Evolutionary conservation across 148 eudicot species (phyloP), one percentile per base, ranked within the genome.

Genomic region (Chenopodium formosanum): DNA sequence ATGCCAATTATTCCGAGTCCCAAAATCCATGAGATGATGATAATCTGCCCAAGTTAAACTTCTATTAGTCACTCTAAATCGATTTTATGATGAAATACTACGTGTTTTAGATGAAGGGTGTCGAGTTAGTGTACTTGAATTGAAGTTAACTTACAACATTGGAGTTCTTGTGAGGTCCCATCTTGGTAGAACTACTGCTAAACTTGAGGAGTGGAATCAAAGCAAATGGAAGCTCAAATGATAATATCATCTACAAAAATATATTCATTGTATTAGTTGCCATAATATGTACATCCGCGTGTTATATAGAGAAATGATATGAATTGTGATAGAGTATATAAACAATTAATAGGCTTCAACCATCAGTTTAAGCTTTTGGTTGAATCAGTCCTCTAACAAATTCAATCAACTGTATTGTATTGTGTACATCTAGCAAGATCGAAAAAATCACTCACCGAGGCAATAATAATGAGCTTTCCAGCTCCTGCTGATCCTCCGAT

Each of bases 161-260:
- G 56, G 98, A 95, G 85, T 95, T 93, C 82, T 89, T 93, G 86
- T 95, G 97, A 29, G 97, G 99, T 48, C 99, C 99, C 99, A 96
- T 90, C 80, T 96, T 96, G 73, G 91, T 87, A 12, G 90, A 31
- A 76, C 90, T 79, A 83, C 95, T 91, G 72, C 98, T 96, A 85
- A 96, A 96, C 70, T 96, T 96, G 14, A 96, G 95, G n/a, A 96
- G 93, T n/a, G 99, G 99, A 67, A 96, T 88, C 47, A 96, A 89
- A 60, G 98, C 95, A 83, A 94, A 96, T 62, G 99, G 99, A 68
- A 96, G 98, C 74, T 96, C 97, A 82, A 96, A 96, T 20, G 99
- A 94, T 62, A 96, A 83, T 76, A 92, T 94, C 98, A 94, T 94
- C 99, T 95, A 88, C 79, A 76, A 78, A 22, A 23, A 16, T 7